phyloP scores from a whole-genome alignment of 108 stramenopile species.

The Cyclotella cryptica region DNA sequence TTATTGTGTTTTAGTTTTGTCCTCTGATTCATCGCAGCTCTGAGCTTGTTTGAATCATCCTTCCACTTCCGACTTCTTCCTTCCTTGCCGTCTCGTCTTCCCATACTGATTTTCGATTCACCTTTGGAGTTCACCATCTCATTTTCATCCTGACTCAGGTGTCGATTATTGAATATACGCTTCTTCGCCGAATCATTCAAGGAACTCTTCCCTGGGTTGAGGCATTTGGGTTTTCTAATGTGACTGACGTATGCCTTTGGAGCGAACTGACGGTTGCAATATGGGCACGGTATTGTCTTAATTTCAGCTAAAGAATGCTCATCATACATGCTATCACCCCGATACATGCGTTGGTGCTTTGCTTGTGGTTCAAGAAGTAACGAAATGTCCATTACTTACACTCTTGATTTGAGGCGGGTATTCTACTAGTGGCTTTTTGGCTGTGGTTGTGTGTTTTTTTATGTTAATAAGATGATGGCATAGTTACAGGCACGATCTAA shows the following conservation, averaged over 20 bases:
- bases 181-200: background rate
- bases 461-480: too few species aligned
- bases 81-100: background rate
- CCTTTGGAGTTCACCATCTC: background rate
- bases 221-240: background rate
- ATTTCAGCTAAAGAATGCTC: background rate
- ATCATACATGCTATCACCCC: conserved; percentile 14
- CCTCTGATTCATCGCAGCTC: background rate
- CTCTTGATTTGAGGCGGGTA: too few species aligned
- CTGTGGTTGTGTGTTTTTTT: too few species aligned
- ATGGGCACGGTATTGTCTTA: background rate
- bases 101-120: background rate
- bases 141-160: background rate
- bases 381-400: background rate
- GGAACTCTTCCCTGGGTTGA: background rate
- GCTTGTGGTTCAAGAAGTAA: conserved; percentile 2
- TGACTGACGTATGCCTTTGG: background rate
- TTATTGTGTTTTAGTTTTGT: background rate
- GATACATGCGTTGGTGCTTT: conserved; percentile 9
- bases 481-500: too few species aligned
- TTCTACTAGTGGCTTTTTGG: too few species aligned
- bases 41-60: background rate
- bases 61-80: background rate
- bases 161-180: background rate
- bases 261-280: background rate